Evolutionary conservation across 163 green algal genomes (phyloP).

Genomic region (Scenedesmus sp.): DNA sequence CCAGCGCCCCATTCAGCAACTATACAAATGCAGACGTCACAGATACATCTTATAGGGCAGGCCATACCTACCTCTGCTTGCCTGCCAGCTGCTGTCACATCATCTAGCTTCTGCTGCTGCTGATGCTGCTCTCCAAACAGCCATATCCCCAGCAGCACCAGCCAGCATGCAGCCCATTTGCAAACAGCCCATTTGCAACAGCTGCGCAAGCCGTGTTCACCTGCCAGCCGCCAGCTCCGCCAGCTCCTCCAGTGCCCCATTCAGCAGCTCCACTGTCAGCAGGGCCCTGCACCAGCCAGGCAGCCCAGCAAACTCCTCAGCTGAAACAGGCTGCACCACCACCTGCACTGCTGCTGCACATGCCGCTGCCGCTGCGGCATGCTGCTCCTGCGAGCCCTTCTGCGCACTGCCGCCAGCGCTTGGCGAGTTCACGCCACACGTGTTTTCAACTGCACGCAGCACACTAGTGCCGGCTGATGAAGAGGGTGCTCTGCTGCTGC

Average conservation of each 20-base stretch:
- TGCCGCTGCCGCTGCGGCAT: background rate
- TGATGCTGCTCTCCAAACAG: no score
- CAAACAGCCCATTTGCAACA: no score
- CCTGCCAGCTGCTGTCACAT: no score
- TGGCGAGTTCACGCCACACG: background rate
- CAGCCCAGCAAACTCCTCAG: conserved; percentile 21
- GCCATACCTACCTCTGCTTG: no score
- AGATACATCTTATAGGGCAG: no score
- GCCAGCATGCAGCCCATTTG: no score
- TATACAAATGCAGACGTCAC: background rate
- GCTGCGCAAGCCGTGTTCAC: background rate
- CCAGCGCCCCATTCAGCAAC: conserved; percentile 33
- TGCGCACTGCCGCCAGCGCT: background rate
- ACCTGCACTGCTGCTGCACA: background rate
- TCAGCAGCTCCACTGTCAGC: conserved; percentile 39
- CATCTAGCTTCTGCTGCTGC: no score
- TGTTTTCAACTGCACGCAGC: conserved; percentile 17
- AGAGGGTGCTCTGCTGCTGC: background rate
- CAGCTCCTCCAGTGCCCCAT: conserved; percentile 31
- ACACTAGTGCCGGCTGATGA: background rate
- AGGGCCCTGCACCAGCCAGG: conserved; percentile 38
- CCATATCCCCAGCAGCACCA: no score
- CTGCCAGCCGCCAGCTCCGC: conserved; percentile 1
- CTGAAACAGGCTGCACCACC: background rate
- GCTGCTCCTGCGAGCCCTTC: background rate